These are phyloP conservation scores for Pseudogymnoascus sp. DNA, from an alignment of 2,329 filamentous ascomycete species.

Conservation along the genomic window DNA sequence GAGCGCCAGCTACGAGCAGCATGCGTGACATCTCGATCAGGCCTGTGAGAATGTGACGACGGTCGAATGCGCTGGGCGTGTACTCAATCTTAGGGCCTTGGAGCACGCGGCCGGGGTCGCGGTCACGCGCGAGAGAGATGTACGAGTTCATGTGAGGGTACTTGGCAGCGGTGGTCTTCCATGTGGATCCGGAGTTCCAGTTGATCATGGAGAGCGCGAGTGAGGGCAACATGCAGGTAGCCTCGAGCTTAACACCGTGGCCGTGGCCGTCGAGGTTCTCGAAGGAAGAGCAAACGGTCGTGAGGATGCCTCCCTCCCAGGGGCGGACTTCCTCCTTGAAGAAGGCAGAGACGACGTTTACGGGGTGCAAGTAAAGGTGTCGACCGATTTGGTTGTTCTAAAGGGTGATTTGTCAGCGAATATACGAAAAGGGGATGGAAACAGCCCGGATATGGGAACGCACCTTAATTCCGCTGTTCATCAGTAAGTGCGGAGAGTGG, in stretches of 20 bases:
- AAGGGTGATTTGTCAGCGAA: neutral
- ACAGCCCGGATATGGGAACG: neutral
- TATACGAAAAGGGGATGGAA: neutral
- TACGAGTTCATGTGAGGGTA: slow-evolving; percentile 63
- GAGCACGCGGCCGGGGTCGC: slow-evolving; percentile 66
- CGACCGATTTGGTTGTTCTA: slow-evolving; percentile 70
- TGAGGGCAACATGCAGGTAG: slow-evolving; percentile 64
- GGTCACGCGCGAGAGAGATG: slow-evolving; percentile 68
- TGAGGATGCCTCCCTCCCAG: slow-evolving; percentile 69
- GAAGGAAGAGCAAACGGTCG: slow-evolving; percentile 66
- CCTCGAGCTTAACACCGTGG: slow-evolving; percentile 77
- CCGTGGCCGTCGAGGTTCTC: slow-evolving; percentile 74
- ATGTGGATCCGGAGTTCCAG: slow-evolving; percentile 62
- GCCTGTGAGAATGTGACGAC: slow-evolving; percentile 63
- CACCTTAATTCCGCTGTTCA: slow-evolving; percentile 68
- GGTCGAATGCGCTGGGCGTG: slow-evolving; percentile 62
- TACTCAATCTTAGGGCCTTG: slow-evolving; percentile 64
- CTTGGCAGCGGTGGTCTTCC: slow-evolving; percentile 62
- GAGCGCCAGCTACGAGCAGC: slow-evolving; percentile 68
- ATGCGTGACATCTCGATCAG: slow-evolving; percentile 66
- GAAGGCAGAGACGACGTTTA: slow-evolving; percentile 49
- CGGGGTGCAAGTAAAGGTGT: slow-evolving; percentile 77
- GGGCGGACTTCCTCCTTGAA: slow-evolving; percentile 63
- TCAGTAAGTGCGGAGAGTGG: slow-evolving; percentile 67
- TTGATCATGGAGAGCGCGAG: slow-evolving; percentile 54